A percentile compares a stretch with the other conserved stretches of the same genome.
phyloP scores from a whole-genome alignment of 2,329 filamentous ascomycete genomes.

The Fusarium piperis region DNA sequence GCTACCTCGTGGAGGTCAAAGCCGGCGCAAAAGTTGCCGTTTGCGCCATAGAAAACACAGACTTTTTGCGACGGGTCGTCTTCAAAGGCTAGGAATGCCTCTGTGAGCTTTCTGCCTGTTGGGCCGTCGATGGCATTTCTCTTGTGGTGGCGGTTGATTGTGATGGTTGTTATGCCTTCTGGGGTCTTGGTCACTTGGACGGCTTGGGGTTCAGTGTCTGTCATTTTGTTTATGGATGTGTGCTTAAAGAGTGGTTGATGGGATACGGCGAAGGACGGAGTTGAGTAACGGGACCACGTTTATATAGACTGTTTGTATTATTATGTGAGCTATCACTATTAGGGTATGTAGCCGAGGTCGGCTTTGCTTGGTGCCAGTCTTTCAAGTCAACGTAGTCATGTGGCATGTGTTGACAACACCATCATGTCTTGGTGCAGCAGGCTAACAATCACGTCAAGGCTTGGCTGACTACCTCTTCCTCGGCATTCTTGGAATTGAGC shows the following conservation, averaged over 20 bases:
- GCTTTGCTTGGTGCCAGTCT: neutral
- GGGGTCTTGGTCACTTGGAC: constrained; percentile 31
- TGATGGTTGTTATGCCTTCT: constrained; percentile 63
- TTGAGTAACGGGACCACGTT: neutral
- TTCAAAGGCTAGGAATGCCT: constrained; percentile 61
- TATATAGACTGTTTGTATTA: neutral
- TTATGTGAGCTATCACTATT: neutral
- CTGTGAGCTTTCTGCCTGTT: constrained; percentile 58
- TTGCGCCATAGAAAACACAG: neutral
- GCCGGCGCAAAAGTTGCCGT: neutral
- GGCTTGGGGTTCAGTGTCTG: constrained; percentile 8
- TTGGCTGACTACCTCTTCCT: neutral
- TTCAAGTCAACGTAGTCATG: neutral
- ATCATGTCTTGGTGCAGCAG: neutral
- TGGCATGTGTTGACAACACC: neutral
- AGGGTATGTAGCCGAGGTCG: neutral
- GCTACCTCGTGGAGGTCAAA: neutral
- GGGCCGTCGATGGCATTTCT: constrained; percentile 62
- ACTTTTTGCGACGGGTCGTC: constrained; percentile 49
- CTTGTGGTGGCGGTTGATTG: constrained; percentile 60
- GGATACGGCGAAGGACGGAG: neutral
- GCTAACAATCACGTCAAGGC: neutral
- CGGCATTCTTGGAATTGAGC: neutral
- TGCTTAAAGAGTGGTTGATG: neutral
- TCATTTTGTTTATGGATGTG: neutral